phyloP scores from a whole-genome alignment of 2,329 filamentous ascomycete species.

The Pezicula radicicola region DNA sequence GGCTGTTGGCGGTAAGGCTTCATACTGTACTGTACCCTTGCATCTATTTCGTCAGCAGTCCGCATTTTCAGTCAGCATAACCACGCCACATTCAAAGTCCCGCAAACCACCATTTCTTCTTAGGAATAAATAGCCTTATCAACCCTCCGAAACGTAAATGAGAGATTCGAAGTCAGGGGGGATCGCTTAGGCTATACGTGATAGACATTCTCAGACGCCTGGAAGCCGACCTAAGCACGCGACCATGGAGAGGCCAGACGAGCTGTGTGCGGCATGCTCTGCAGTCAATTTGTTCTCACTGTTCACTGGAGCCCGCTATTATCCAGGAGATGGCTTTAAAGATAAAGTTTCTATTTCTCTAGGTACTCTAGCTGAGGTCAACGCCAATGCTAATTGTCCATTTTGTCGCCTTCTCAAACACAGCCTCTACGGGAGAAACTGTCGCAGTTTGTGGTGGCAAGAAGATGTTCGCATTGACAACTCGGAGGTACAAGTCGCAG shows the following conservation, averaged over 20 bases:
- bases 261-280: background rate
- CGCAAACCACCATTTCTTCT: no score
- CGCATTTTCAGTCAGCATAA: no score
- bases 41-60: no score
- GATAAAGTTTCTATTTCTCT: background rate
- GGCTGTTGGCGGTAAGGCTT: no score
- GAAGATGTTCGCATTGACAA: background rate
- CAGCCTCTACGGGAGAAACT: background rate
- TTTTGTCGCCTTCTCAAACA: slow-evolving; percentile 1
- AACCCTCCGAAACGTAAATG: no score
- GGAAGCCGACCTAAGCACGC: no score
- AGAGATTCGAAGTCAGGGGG: no score
- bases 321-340: background rate
- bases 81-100: no score
- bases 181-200: no score
- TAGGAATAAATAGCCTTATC: no score
- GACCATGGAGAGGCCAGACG: background rate
- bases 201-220: no score
- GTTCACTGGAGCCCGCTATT: slow-evolving; percentile 1
- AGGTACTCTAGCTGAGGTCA: background rate
- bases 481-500: background rate
- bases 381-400: background rate
- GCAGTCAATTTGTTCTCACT: slow-evolving; percentile 1
- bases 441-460: background rate
- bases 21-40: no score